Evolutionary conservation across 225 moss, liverwort and hornwort species (phyloP), one percentile per base, ranked within the genome.

Genomic region (Rhytidiadelphus loreus): DNA sequence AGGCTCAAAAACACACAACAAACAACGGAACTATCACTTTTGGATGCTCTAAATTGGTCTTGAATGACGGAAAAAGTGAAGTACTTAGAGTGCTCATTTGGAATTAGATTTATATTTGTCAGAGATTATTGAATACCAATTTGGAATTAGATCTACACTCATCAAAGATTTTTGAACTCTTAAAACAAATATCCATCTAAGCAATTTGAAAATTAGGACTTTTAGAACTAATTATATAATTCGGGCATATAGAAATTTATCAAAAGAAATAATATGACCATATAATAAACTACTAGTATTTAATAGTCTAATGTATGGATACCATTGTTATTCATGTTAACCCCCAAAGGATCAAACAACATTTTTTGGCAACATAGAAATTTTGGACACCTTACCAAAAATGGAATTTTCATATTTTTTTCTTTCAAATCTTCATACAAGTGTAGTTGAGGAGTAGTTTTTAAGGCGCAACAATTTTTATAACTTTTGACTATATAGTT

Each of bases 1-100:
- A 13, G 70, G 8, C 41, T 70, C 8, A 41, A 70, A 8, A 69
- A 4, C 4, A 69, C 23, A n/a, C n/a, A n/a, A n/a, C n/a, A n/a
- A n/a, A n/a, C n/a, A n/a, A n/a, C n/a, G n/a, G n/a, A n/a, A n/a
- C n/a, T n/a, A n/a, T n/a, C n/a, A n/a, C n/a, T n/a, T n/a, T n/a
- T 0, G 12, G 68, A 22, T 68, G n/a, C 2, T 0, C 7, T n/a
- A 22, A 68, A 68, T 65, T 41, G 9, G 26, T 26, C 3, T 43
- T 26, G 3, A 26, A 43, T 0, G 0, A 70, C 0, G 1, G 0
- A 26, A 25, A 43, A 43, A 0, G n/a, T 26, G 5, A 26, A 71
- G 26, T 26, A 43, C 2, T 26, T 71, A 15, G 9, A 3, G 1
- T 25, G 26, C 13, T 9, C 4, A 3, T 43, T 0, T 1, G 1